Evolutionary conservation across 2,329 filamentous ascomycete species (phyloP), one percentile per base, ranked within the genome.

Genomic region (Sclerotinia spermophila): DNA sequence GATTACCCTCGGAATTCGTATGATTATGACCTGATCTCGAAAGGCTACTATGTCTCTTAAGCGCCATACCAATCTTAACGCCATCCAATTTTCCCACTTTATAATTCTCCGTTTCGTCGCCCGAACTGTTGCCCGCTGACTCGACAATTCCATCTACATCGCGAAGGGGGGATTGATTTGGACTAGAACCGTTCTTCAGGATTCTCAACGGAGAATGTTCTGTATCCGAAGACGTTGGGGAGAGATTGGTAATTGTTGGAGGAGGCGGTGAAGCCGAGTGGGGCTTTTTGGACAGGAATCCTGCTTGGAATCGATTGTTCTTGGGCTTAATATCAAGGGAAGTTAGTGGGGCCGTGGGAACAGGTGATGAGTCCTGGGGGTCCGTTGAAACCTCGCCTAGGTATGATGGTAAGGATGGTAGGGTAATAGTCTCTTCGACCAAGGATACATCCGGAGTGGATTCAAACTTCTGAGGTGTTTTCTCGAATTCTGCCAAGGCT

Each of bases 401-500:
- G 78, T 84, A 87, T 73, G 85, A 83, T 27, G 89, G 87, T n/a
- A 86, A 79, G n/a, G 83, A 82, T n/a, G 81, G 76, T 21, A 81
- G 76, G 19, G 81, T 75, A 2, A 84, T 74, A 19, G 77, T 78
- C 30, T 80, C 78, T 60, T 88, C 86, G 55, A 84, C 80, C 40
- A 86, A 85, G 24, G 86, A 87, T 35, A 73, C 73, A 61, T 89
- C 86, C 10, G 89, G 87, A 0, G 87, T 86, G 2, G 84, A 84
- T 24, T 87, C 83, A 13, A 86, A 80, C 78, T 90, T 92, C 79
- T 94, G 87, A 1, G 96, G 95, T 3, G 95, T 97, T 81, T 93
- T 93, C 78, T 95, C 92, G 79, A 95, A 97, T 79, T 98, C 96
- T 17, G 92, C 94, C 70, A 98, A 83, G 0, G 90, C 90, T 35